Conservation (phyloP, 305 asterid genomes). For the Caryopteris hybrid region DNA sequence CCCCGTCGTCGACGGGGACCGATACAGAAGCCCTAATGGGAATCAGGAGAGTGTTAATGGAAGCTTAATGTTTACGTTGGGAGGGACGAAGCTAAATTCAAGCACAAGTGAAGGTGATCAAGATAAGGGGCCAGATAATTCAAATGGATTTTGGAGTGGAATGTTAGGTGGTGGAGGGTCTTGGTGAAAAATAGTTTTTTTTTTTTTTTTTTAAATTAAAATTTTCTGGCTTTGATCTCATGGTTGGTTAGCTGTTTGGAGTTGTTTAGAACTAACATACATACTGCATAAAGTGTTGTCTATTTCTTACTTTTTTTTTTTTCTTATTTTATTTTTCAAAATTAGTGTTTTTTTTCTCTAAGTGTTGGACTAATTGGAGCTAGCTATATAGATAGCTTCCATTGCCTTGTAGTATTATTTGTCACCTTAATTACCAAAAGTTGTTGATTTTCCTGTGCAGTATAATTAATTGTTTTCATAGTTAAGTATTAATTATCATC, state of each 20-base stretch:
- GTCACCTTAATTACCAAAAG: constrained; percentile 6
- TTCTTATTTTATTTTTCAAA: not conserved
- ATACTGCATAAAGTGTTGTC: constrained; percentile 23
- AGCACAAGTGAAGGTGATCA: constrained; percentile 27
- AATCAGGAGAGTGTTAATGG: constrained; percentile 30
- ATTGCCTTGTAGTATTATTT: constrained; percentile 11
- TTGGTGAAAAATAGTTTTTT: constrained; percentile 30
- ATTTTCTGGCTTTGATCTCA: not conserved
- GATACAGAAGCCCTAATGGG: constrained; percentile 13
- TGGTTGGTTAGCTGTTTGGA: constrained; percentile 37
- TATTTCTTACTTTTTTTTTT: not conserved
- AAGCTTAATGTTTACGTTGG: constrained; percentile 50
- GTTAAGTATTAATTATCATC: too few relatives aligned
- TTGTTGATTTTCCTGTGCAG: not conserved
- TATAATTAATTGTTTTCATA: too few relatives aligned
- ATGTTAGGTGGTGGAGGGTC: constrained; percentile 65
- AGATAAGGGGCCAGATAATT: constrained; percentile 39
- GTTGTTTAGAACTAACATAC: constrained; percentile 42
- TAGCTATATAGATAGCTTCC: constrained; percentile 7
- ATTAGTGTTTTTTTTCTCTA: not conserved
- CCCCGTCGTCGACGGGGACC: constrained; percentile 21
- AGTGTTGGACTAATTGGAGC: constrained; percentile 9
- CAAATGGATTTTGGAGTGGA: constrained; percentile 70
- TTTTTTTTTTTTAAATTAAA: not conserved
- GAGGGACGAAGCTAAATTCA: constrained; percentile 32